These are phyloP conservation scores for Plectranthus barbatus DNA, from an alignment of 257 asterid species.

Conservation along the genomic window DNA sequence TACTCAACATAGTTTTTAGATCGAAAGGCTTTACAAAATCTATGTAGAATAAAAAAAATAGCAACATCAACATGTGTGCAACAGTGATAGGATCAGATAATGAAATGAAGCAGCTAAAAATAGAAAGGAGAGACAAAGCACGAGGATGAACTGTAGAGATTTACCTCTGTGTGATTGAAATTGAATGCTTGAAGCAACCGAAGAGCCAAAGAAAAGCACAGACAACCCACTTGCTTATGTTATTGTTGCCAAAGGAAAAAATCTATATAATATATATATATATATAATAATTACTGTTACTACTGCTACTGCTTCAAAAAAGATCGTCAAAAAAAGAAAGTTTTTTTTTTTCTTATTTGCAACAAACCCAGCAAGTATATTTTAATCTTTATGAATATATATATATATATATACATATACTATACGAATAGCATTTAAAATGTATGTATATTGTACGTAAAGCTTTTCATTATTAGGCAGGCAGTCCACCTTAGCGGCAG, in stretches of 20 bases:
- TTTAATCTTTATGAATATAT: no score
- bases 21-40: constrained; percentile 15
- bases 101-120: constrained; percentile 12
- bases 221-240: constrained; percentile 26
- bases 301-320: constrained; percentile 12
- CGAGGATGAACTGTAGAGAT: constrained; percentile 13
- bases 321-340: not conserved
- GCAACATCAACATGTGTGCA: constrained; percentile 5
- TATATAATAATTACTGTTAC: constrained; percentile 5
- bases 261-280: not conserved
- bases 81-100: constrained; percentile 16
- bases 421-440: no score
- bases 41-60: constrained; percentile 7
- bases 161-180: constrained; percentile 27
- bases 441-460: no score
- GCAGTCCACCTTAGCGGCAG: no score
- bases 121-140: constrained; percentile 16
- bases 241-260: constrained; percentile 7
- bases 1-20: constrained; percentile 13
- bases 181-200: constrained; percentile 34
- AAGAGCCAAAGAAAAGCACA: constrained; percentile 40
- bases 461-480: no score
- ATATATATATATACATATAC: no score
- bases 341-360: no score
- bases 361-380: not conserved